Conservation (phyloP, 2,329 filamentous ascomycete genomes). For the Trichocomaceae sp. region DNA sequence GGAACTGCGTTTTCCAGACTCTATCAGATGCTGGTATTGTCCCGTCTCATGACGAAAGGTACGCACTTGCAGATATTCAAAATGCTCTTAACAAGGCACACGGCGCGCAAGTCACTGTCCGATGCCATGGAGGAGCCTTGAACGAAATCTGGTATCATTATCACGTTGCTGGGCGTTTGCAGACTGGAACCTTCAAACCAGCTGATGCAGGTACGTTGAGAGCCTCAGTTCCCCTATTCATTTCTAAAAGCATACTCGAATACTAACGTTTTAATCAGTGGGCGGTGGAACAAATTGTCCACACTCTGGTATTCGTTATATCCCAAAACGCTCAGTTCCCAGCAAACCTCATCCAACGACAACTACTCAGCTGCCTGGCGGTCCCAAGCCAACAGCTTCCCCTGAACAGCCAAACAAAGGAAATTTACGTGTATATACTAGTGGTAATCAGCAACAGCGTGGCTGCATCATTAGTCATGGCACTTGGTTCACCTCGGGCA, state of each 20-base stretch:
- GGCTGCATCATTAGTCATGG: conserved; percentile 64
- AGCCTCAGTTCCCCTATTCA: neutral
- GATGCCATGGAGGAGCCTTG: conserved; percentile 46
- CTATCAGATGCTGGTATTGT: conserved; percentile 56
- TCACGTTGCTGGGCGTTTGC: conserved; percentile 47
- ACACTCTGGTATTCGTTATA: conserved; percentile 55
- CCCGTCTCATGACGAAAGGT: conserved; percentile 49
- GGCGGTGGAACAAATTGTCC: conserved; percentile 60
- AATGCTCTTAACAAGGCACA: conserved; percentile 49
- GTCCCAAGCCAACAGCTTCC: conserved; percentile 23
- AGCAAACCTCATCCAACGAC: conserved; percentile 27
- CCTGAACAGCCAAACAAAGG: conserved; percentile 53
- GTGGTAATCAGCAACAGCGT: conserved; percentile 23
- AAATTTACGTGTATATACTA: conserved; percentile 48
- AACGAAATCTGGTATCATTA: conserved; percentile 59
- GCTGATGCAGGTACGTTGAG: conserved; percentile 28
- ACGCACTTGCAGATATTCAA: conserved; percentile 54
- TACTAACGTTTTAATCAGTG: conserved; percentile 27
- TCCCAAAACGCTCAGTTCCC: conserved; percentile 45
- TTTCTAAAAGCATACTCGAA: neutral
- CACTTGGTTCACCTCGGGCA: conserved; percentile 61
- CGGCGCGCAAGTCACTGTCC: conserved; percentile 52
- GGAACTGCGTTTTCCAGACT: conserved; percentile 32
- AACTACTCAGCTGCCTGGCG: conserved; percentile 30
- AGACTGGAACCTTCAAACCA: conserved; percentile 30